Conservation (phyloP, 2,329 filamentous ascomycete genomes). For the Colletotrichum tabaci region DNA sequence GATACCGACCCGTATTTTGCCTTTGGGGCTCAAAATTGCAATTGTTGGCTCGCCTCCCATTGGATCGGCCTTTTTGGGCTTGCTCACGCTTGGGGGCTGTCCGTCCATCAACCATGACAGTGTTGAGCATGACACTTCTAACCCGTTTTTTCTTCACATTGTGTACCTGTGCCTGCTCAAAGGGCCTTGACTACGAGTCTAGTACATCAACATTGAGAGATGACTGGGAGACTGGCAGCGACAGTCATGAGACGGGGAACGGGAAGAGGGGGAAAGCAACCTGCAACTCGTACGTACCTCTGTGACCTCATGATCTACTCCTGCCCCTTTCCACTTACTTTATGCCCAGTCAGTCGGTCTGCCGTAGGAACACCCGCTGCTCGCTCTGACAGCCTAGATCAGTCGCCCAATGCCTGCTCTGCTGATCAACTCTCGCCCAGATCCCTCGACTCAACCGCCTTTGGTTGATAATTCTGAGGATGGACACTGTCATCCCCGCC, state of each 20-base stretch:
- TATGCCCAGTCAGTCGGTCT: background rate
- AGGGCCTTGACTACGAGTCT: too few species aligned
- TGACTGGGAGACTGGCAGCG: background rate
- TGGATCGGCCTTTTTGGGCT: slow-evolving; percentile 24
- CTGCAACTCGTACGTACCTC: background rate
- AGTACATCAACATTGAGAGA: background rate
- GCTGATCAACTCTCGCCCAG: background rate
- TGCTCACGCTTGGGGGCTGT: slow-evolving; percentile 1
- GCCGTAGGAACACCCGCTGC: background rate
- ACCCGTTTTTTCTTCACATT: too few species aligned
- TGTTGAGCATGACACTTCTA: too few species aligned
- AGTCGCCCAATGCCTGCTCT: background rate
- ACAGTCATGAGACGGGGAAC: background rate
- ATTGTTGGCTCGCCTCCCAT: slow-evolving; percentile 36
- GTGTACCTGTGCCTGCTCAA: too few species aligned
- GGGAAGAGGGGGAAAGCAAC: background rate
- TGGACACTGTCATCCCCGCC: background rate
- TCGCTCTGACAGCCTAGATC: background rate
- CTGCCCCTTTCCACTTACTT: background rate
- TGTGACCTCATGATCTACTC: background rate
- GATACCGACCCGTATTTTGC: slow-evolving; percentile 28
- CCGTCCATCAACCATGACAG: background rate
- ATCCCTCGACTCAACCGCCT: background rate
- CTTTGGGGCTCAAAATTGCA: slow-evolving; percentile 2
- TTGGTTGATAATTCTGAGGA: background rate